phyloP scores from a whole-genome alignment of 2,329 filamentous ascomycete species.

The Sphaerulina vaccinii region DNA sequence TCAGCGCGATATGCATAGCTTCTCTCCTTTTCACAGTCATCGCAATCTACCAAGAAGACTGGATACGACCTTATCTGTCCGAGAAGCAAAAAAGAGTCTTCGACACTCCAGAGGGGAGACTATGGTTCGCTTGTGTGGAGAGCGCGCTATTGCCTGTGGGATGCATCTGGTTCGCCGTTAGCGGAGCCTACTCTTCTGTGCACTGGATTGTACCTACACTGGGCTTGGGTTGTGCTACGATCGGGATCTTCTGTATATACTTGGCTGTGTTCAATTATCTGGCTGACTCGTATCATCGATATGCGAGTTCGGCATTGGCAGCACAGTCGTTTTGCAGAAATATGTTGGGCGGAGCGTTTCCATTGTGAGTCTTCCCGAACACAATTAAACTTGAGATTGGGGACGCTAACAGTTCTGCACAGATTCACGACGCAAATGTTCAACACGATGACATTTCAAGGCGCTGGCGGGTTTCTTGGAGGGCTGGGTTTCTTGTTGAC shows the following conservation, averaged over 20 bases:
- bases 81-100: constrained; percentile 40
- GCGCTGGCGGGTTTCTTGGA: constrained; percentile 72
- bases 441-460: constrained; percentile 65
- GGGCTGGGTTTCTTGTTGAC: constrained; percentile 67
- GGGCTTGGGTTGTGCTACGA: constrained; percentile 70
- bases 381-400: constrained; percentile 1
- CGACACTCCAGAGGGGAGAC: constrained; percentile 66
- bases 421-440: constrained; percentile 70
- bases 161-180: constrained; percentile 78
- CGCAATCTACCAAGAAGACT: constrained; percentile 47
- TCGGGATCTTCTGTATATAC: constrained; percentile 85
- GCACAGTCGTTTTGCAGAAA: constrained; percentile 87
- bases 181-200: constrained; percentile 54
- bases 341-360: constrained; percentile 76
- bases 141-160: constrained; percentile 74
- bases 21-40: constrained; percentile 71
- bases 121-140: constrained; percentile 81
- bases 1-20: constrained; percentile 67
- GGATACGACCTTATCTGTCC: constrained; percentile 23
- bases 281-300: constrained; percentile 81
- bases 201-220: constrained; percentile 73
- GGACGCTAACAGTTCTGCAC: background rate
- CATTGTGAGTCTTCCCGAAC: constrained; percentile 48
- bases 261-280: constrained; percentile 91
- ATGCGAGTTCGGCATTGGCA: constrained; percentile 80